phyloP scores from a whole-genome alignment of 768 basidiomycete genomes.

The Auricularia heimuer region DNA sequence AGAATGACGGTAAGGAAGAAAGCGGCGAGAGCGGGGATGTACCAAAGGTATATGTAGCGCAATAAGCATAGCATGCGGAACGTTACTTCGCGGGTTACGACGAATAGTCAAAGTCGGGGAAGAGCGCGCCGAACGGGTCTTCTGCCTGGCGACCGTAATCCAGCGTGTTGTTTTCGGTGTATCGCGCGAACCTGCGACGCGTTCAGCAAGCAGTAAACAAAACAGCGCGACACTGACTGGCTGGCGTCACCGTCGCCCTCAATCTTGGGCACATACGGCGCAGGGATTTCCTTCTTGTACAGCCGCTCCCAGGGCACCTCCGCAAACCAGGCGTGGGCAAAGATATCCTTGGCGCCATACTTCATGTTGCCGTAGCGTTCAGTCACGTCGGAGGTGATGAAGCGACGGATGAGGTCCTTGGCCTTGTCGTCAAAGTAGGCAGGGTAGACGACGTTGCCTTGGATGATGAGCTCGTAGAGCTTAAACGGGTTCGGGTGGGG shows the following conservation, averaged over 20 bases:
- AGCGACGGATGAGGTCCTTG: constrained; percentile 78
- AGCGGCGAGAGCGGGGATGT: too few relatives aligned
- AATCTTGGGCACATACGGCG: constrained; percentile 91
- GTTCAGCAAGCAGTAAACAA: too few relatives aligned
- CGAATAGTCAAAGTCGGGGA: constrained; percentile 76
- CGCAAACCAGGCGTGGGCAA: constrained; percentile 85
- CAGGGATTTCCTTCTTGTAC: constrained; percentile 75
- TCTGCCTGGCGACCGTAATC: constrained; percentile 47
- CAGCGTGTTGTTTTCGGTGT: background rate
- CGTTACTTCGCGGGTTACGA: constrained; percentile 9
- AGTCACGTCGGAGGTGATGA: constrained; percentile 83
- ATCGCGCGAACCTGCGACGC: background rate
- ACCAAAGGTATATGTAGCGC: too few relatives aligned
- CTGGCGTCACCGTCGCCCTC: constrained; percentile 90
- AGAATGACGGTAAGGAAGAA: too few relatives aligned
- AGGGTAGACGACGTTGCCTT: constrained; percentile 79
- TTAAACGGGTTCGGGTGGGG: constrained; percentile 55
- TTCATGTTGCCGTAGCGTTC: constrained; percentile 84
- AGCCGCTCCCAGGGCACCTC: constrained; percentile 90
- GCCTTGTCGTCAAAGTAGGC: constrained; percentile 62
- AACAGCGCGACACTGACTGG: constrained; percentile 12
- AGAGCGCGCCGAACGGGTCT: constrained; percentile 57
- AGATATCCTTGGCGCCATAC: constrained; percentile 85
- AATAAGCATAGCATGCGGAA: too few relatives aligned
- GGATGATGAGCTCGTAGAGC: constrained; percentile 85